Base-by-base conservation (phyloP, 2,329 filamentous ascomycete species). In the Alternaria atra region DNA sequence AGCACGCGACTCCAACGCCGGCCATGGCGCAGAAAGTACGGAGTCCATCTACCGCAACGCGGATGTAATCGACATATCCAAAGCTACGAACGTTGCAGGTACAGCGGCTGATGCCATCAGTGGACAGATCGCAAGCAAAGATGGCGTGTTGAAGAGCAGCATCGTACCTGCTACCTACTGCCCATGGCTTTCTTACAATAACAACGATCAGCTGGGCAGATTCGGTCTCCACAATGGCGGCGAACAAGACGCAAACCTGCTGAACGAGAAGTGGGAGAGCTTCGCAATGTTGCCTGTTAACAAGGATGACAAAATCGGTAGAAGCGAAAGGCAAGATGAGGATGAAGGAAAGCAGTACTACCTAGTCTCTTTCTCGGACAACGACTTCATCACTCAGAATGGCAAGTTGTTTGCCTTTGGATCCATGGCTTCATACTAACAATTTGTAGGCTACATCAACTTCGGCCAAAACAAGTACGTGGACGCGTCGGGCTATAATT, bases 231-330 rank as follows among this genome's bases (percentile, higher is more conserved):
- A 90, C 68, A 92, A 92, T 67, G 90, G 90, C 3, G 90, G 89
- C 0, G 79, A 77, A 0, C 84, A 89, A 66, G 85, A 90, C 69
- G 69, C 78, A 0, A 79, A 76, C 0, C 77, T 92, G 35, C 72
- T 93, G 73, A 92, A 92, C 69, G 90, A 93, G 81, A 93, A 93
- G 73, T 93, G 90, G 90, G 90, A 93, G 80, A 87, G 85, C 20
- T 77, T 93, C 48, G 86, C 87, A 3, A 73, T 92, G 25, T 83
- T 88, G 3, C 88, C 89, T 2, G 74, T 77, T 1, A 82, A 87
- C 67, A 81, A 82, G 1, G 65, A 80, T 46, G 74, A 75, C 54
- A 75, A 77, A 70, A 58, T 59, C 35, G 56, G 60, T 5, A 55
- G 51, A 25, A 51, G 39, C 9, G 32, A 29, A 13, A 73, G 69